Percentiles rank a stretch among this genome's conserved stretches.
These are phyloP conservation scores for Ophiostoma novo-ulmi DNA, from an alignment of 2,329 filamentous ascomycete genomes.

Conservation along the genomic window DNA sequence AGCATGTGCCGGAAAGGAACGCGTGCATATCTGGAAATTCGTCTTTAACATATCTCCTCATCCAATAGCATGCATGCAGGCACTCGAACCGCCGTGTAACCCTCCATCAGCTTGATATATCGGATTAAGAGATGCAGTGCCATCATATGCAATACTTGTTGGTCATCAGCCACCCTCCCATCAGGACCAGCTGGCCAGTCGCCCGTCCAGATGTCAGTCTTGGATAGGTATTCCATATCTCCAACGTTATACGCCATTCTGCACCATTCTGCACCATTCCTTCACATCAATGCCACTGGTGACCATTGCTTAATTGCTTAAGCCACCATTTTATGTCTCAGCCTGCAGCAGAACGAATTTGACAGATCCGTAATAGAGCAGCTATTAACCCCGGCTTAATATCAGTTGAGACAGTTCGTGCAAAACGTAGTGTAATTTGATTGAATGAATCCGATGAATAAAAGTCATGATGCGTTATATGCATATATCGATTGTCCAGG, in stretches of 20 bases:
- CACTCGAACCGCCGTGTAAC: constrained; percentile 11
- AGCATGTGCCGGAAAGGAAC: neutral
- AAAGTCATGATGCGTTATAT: neutral
- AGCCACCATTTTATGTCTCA: neutral
- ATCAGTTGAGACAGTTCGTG: neutral
- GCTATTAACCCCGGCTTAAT: neutral
- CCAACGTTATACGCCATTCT: no score
- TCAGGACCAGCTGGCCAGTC: neutral
- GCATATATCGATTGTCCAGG: no score
- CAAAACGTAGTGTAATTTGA: neutral
- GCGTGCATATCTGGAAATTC: neutral
- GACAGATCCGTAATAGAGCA: neutral
- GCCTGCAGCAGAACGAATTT: neutral
- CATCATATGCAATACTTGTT: neutral
- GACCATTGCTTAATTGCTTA: neutral
- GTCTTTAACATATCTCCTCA: neutral
- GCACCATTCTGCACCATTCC: no score
- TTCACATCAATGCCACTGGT: neutral
- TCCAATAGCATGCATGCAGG: neutral
- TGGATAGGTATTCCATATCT: no score
- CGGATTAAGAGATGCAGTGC: neutral
- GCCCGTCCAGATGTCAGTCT: neutral
- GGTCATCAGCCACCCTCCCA: neutral
- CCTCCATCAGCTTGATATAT: neutral
- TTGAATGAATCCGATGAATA: neutral